Percentiles rank a stretch among this genome's conserved stretches.
Evolutionary conservation across 1,284 basidiomycete genomes (phyloP).

Genomic region (Ustanciosporium gigantosporum): DNA sequence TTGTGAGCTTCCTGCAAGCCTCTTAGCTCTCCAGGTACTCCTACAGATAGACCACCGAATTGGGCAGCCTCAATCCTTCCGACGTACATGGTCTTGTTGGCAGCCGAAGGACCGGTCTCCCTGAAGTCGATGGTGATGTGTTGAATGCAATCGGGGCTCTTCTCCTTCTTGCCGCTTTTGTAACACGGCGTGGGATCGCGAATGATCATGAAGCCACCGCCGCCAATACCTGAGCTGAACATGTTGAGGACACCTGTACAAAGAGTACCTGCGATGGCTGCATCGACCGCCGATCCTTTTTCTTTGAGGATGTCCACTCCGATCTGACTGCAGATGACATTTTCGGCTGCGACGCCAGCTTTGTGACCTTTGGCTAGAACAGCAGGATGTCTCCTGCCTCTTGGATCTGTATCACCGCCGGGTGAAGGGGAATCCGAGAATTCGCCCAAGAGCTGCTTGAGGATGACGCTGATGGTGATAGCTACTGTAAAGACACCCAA

Average conservation of each 20-base stretch:
- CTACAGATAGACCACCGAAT: conserved; percentile 56
- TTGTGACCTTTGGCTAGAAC: conserved; percentile 25
- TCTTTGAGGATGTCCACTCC: conserved; percentile 62
- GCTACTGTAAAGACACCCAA: conserved; percentile 27
- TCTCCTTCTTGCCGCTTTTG: conserved; percentile 1
- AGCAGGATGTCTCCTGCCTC: conserved; percentile 36
- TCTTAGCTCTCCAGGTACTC: conserved; percentile 60
- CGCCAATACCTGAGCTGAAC: conserved; percentile 63
- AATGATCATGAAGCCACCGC: conserved; percentile 57
- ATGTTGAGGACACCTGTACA: conserved; percentile 62
- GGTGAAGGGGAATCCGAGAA: conserved; percentile 8
- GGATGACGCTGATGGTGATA: conserved; percentile 22
- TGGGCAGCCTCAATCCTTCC: conserved; percentile 31
- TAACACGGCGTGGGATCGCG: conserved; percentile 66
- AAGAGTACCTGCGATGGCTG: conserved; percentile 69
- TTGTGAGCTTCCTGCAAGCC: conserved; percentile 56
- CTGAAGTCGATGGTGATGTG: conserved; percentile 63
- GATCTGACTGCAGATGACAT: conserved; percentile 32
- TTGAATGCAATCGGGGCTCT: conserved; percentile 16
- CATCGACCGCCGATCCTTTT: conserved; percentile 89
- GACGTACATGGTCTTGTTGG: conserved; percentile 62
- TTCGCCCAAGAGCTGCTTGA: conserved; percentile 29
- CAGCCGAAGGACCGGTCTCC: conserved; percentile 62
- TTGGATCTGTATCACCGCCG: conserved; percentile 4
- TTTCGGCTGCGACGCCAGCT: conserved; percentile 51